Conservation (phyloP, 345 rosid genomes). For the Aquilaria yunnanensis region DNA sequence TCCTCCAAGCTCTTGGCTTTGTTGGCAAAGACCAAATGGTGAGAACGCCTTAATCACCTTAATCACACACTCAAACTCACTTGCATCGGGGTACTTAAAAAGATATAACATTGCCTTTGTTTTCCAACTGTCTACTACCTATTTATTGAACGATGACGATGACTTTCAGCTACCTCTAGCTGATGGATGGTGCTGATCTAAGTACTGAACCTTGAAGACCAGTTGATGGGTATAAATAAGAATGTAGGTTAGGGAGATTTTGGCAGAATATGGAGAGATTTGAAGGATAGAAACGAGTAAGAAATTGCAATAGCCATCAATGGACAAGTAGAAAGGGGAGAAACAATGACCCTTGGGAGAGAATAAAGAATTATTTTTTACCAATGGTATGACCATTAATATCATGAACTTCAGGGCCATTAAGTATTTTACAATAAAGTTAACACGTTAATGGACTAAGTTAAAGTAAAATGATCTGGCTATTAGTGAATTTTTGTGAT, state of each 20-base stretch:
- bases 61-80: constrained; percentile 34
- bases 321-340: background rate
- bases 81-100: constrained; percentile 39
- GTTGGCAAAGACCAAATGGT: constrained; percentile 45
- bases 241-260: constrained; percentile 22
- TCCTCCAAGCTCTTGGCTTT: too few species aligned
- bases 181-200: constrained; percentile 37
- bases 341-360: background rate
- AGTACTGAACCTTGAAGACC: constrained; percentile 18
- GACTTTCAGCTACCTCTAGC: constrained; percentile 31
- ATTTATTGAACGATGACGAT: constrained; percentile 15
- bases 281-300: constrained; percentile 39
- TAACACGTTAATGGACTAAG: too few species aligned
- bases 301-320: constrained; percentile 48
- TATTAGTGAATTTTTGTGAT: too few species aligned
- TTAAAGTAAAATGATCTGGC: too few species aligned
- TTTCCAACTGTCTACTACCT: constrained; percentile 49
- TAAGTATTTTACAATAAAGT: too few species aligned
- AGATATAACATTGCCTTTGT: constrained; percentile 36
- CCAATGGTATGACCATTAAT: too few species aligned
- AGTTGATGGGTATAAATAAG: constrained; percentile 21
- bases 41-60: constrained; percentile 45
- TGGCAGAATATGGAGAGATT: constrained; percentile 31
- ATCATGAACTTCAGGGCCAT: too few species aligned
- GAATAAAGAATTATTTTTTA: background rate